A percentile compares a stretch with the other conserved stretches of the same genome.
Evolutionary conservation across 352 stramenopile species (phyloP).

Genomic region (Albugo candida): DNA sequence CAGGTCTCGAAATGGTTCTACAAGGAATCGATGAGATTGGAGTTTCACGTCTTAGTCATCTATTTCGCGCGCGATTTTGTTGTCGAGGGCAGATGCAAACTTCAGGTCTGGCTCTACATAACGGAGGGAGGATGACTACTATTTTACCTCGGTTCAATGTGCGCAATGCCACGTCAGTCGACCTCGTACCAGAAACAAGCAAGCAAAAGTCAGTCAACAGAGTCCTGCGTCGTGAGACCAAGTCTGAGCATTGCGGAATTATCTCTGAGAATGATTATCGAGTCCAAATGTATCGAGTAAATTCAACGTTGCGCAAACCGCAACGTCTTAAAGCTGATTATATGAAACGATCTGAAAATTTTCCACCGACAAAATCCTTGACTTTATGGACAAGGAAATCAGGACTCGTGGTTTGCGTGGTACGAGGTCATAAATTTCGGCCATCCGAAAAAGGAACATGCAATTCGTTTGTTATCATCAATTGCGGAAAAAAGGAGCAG

Average conservation of each 20-base stretch:
- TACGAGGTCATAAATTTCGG: conserved; percentile 27
- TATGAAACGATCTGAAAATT: too few species aligned
- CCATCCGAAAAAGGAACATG: conserved; percentile 46
- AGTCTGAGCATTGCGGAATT: too few species aligned
- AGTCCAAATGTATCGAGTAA: too few species aligned
- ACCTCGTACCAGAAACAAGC: conserved; percentile 4
- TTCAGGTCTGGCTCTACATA: conserved; percentile 19
- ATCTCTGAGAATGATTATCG: too few species aligned
- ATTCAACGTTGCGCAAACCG: too few species aligned
- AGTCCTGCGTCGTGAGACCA: too few species aligned
- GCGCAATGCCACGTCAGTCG: conserved; percentile 18
- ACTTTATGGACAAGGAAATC: conserved; percentile 38
- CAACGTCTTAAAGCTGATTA: too few species aligned
- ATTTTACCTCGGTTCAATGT: conserved; percentile 47
- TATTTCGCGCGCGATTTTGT: conserved; percentile 40
- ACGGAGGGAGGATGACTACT: conserved; percentile 25
- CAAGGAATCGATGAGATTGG: conserved; percentile 45
- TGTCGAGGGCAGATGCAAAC: conserved; percentile 54
- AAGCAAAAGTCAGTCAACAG: too few species aligned
- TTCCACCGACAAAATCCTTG: not conserved
- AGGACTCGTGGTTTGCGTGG: conserved; percentile 23
- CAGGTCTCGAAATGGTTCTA: conserved; percentile 26
- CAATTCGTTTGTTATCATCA: conserved; percentile 47
- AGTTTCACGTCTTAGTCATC: conserved; percentile 14
- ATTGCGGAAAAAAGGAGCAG: conserved; percentile 16